phyloP scores from a whole-genome alignment of 169 alveolate species.

The Theileria equi region DNA sequence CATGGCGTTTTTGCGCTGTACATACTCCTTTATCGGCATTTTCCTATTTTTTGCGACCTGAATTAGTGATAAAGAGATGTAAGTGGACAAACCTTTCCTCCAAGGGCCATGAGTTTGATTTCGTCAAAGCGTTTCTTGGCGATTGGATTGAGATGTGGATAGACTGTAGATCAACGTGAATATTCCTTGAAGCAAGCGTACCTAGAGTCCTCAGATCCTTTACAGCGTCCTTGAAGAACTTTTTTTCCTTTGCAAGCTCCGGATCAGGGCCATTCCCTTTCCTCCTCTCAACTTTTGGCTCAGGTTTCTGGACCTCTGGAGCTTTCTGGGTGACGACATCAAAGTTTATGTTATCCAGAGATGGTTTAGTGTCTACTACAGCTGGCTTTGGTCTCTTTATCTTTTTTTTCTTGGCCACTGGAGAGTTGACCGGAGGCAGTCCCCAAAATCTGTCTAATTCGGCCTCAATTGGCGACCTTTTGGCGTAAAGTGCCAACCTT shows the following conservation, averaged over 20 bases:
- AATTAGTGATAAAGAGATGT: neutral
- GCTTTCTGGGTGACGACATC: neutral
- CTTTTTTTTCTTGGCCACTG: constrained; percentile 1
- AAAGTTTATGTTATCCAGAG: neutral
- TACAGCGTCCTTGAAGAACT: constrained; percentile 46
- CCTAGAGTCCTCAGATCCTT: constrained; percentile 48
- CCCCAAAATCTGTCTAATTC: constrained; percentile 61
- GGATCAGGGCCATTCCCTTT: neutral
- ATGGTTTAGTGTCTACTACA: neutral
- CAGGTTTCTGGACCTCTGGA: constrained; percentile 14
- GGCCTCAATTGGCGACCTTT: constrained; percentile 36
- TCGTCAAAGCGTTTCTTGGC: constrained; percentile 57
- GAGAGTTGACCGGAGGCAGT: constrained; percentile 15
- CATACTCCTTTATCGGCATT: constrained; percentile 72
- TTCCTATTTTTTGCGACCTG: constrained; percentile 60
- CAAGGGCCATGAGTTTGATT: constrained; percentile 46
- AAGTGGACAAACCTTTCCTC: constrained; percentile 57
- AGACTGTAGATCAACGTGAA: constrained; percentile 15
- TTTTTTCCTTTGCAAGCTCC: constrained; percentile 11
- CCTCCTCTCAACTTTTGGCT: constrained; percentile 4
- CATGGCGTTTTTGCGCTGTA: constrained; percentile 62
- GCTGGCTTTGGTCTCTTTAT: neutral
- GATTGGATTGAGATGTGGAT: constrained; percentile 62
- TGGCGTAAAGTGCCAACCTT: constrained; percentile 20
- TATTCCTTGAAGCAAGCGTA: neutral